A percentile compares a stretch with the other conserved stretches of the same genome.
Conservation (phyloP, 2,329 filamentous ascomycete species). For the Hypocrella siamensis region DNA sequence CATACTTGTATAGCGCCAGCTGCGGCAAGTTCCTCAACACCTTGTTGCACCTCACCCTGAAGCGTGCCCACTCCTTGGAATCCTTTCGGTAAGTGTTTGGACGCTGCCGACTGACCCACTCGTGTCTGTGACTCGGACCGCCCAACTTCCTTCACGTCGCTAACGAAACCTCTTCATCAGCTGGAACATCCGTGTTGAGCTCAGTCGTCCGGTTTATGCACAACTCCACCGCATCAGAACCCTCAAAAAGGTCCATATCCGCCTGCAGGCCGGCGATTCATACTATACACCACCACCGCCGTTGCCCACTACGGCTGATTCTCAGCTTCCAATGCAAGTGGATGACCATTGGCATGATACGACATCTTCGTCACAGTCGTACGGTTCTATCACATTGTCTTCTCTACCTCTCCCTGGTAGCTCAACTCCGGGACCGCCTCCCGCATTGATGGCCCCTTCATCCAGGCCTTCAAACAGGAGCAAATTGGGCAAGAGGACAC, state of each 20-base stretch:
- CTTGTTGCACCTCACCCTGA: conserved; percentile 38
- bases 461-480: conserved; percentile 20
- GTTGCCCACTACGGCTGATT: conserved; percentile 19
- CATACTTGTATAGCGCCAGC: conserved; percentile 36
- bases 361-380: conserved; percentile 9
- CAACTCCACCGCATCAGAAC: conserved; percentile 36
- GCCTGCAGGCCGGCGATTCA: conserved; percentile 41
- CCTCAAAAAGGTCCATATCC: conserved; percentile 38
- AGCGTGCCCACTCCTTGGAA: conserved; percentile 38
- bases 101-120: no score
- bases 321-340: conserved; percentile 18
- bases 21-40: conserved; percentile 51
- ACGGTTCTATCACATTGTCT: conserved; percentile 5
- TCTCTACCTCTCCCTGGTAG: conserved; percentile 6
- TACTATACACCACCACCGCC: conserved; percentile 34
- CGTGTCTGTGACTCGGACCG: no score
- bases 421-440: conserved; percentile 9
- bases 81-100: conserved; percentile 37
- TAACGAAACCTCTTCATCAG: conserved; percentile 13
- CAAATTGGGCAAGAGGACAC: conserved; percentile 16
- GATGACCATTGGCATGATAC: conserved; percentile 11
- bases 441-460: conserved; percentile 16
- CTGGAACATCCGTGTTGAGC: conserved; percentile 50
- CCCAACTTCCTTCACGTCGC: no score
- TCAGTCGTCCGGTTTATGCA: conserved; percentile 41